A percentile compares a stretch with the other conserved stretches of the same genome.
Conservation (phyloP, 2,329 filamentous ascomycete genomes). For the Mycocentrospora acerina region DNA sequence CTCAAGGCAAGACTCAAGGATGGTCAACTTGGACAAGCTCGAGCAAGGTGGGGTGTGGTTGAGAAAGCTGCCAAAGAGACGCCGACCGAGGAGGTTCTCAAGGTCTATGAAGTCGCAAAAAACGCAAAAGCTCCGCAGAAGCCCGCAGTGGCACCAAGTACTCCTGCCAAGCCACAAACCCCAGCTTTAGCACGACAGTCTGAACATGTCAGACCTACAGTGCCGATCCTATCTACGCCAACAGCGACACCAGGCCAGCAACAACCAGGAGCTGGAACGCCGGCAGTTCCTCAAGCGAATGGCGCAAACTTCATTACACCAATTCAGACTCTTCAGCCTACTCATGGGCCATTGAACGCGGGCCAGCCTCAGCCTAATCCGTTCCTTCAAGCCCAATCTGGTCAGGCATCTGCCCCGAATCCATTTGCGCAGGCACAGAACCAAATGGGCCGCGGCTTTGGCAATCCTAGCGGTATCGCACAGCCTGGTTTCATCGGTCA, state of each 20-base stretch:
- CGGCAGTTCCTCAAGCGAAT: conserved; percentile 14
- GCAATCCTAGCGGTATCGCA: conserved; percentile 7
- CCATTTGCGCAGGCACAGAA: conserved; percentile 14
- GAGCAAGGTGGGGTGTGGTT: conserved; percentile 75
- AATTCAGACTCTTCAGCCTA: conserved; percentile 10
- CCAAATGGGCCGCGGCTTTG: conserved; percentile 15
- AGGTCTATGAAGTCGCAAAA: conserved; percentile 85
- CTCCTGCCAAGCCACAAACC: conserved; percentile 14
- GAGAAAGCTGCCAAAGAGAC: conserved; percentile 82
- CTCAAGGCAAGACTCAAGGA: conserved; percentile 74
- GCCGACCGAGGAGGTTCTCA: conserved; percentile 76
- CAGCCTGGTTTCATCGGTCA: conserved; percentile 26
- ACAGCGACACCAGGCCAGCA: conserved; percentile 12
- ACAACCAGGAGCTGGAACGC: conserved; percentile 8
- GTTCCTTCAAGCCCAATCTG: conserved; percentile 15
- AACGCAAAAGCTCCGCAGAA: conserved; percentile 52
- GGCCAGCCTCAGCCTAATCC: conserved; percentile 10
- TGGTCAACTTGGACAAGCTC: conserved; percentile 58
- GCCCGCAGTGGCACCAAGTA: conserved; percentile 20
- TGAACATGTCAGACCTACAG: conserved; percentile 2
- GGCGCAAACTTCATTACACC: conserved; percentile 10
- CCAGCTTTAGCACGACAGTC: conserved; percentile 9
- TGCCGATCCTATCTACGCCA: conserved; percentile 7
- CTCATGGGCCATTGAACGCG: background rate
- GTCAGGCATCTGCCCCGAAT: conserved; percentile 9